Percentiles rank a stretch among this genome's conserved stretches.
phyloP scores from a whole-genome alignment of 1,139 yeast genomes.

The Candida glucosophila region DNA sequence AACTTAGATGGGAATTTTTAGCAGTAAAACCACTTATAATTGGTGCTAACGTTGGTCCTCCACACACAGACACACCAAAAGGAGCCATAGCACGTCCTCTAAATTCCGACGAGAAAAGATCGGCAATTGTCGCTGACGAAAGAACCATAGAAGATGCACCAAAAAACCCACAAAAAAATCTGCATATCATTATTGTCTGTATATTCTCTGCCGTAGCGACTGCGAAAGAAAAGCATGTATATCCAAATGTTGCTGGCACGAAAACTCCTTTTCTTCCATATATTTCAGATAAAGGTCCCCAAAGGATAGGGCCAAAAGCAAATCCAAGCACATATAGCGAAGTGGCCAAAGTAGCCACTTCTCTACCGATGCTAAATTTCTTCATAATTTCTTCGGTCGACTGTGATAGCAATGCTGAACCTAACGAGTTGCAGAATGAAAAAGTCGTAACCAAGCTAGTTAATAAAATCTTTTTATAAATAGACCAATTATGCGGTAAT shows the following conservation, averaged over 20 bases:
- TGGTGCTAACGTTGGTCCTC: constrained; percentile 74
- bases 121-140: constrained; percentile 78
- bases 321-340: constrained; percentile 72
- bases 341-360: constrained; percentile 55
- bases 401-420: constrained; percentile 57
- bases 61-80: constrained; percentile 50
- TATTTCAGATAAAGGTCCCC: constrained; percentile 75
- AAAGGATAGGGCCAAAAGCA: constrained; percentile 72
- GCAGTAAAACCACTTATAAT: constrained; percentile 26
- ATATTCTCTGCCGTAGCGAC: constrained; percentile 65
- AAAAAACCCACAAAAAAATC: constrained; percentile 67
- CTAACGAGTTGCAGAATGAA: constrained; percentile 33
- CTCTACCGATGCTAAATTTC: constrained; percentile 41
- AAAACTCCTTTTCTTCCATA: constrained; percentile 61
- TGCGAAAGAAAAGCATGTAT: constrained; percentile 55
- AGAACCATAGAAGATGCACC: constrained; percentile 80
- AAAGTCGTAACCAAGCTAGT: constrained; percentile 28
- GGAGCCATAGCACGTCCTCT: constrained; percentile 56
- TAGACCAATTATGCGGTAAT: constrained; percentile 57
- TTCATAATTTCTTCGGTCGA: constrained; percentile 33
- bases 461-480: constrained; percentile 26
- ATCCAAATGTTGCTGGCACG: constrained; percentile 45
- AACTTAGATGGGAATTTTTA: constrained; percentile 21
- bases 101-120: constrained; percentile 41
- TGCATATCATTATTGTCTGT: constrained; percentile 62